phyloP scores from a whole-genome alignment of 331 rosid species.

The Acacia pycnantha region DNA sequence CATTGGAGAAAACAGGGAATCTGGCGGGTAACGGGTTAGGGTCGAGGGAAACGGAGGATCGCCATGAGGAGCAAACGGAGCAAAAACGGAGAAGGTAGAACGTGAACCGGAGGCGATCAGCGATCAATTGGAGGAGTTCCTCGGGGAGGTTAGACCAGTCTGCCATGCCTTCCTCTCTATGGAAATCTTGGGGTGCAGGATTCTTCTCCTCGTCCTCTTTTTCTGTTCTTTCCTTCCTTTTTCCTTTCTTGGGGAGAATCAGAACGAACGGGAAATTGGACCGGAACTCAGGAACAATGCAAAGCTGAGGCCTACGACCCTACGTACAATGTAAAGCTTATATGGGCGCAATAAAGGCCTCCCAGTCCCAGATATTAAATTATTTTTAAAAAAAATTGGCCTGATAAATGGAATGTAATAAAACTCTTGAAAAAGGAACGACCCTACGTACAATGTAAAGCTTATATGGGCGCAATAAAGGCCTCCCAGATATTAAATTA shows the following conservation, averaged over 20 bases:
- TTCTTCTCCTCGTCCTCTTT: neutral
- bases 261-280: neutral
- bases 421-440: too few relatives aligned
- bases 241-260: neutral
- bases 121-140: constrained; percentile 51
- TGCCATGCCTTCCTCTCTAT: constrained; percentile 40
- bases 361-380: too few relatives aligned
- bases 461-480: too few relatives aligned
- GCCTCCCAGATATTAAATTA: too few relatives aligned
- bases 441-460: too few relatives aligned
- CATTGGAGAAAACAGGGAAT: constrained; percentile 52
- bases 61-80: constrained; percentile 66
- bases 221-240: neutral
- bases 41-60: constrained; percentile 41
- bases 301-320: too few relatives aligned
- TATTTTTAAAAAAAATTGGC: too few relatives aligned
- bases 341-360: too few relatives aligned
- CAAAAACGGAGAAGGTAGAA: constrained; percentile 53
- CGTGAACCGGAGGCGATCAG: constrained; percentile 38
- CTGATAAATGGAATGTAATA: too few relatives aligned
- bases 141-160: constrained; percentile 60
- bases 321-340: too few relatives aligned
- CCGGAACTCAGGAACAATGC: neutral
- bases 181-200: neutral
- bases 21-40: constrained; percentile 32